Conservation (phyloP, 768 basidiomycete species). For the Leccinum rimulosum region DNA sequence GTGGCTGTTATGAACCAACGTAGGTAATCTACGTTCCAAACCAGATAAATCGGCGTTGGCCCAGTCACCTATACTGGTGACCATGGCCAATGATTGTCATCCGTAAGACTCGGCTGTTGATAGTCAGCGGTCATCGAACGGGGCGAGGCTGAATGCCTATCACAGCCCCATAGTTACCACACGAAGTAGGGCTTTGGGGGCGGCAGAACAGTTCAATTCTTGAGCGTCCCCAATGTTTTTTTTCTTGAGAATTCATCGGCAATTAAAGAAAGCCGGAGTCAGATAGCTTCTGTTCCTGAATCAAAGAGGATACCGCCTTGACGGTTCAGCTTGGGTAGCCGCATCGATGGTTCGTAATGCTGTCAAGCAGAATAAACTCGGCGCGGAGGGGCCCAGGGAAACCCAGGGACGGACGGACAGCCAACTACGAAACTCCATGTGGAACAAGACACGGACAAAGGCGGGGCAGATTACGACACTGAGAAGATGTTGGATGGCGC, state of each 20-base stretch:
- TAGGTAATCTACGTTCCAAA: background rate
- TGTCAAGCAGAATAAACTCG: too few relatives aligned
- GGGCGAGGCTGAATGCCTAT: background rate
- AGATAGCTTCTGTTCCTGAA: background rate
- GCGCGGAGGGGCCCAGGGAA: background rate
- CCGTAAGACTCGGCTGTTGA: background rate
- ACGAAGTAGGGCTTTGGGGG: background rate
- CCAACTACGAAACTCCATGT: background rate
- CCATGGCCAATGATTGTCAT: background rate
- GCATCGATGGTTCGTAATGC: too few relatives aligned
- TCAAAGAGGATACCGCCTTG: too few relatives aligned
- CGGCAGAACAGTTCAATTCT: background rate
- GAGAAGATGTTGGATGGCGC: background rate
- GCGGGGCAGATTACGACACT: background rate
- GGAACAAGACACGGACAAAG: background rate
- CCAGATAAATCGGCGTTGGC: background rate
- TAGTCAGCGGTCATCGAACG: background rate
- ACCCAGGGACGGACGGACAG: background rate
- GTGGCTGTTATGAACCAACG: background rate
- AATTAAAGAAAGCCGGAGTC: background rate
- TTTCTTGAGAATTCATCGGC: background rate
- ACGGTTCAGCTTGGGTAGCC: too few relatives aligned
- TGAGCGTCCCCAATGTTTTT: background rate
- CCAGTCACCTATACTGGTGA: background rate
- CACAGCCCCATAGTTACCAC: background rate